These are phyloP conservation scores for Plantago lanceolata DNA, from an alignment of 305 asterid species.

Conservation along the genomic window DNA sequence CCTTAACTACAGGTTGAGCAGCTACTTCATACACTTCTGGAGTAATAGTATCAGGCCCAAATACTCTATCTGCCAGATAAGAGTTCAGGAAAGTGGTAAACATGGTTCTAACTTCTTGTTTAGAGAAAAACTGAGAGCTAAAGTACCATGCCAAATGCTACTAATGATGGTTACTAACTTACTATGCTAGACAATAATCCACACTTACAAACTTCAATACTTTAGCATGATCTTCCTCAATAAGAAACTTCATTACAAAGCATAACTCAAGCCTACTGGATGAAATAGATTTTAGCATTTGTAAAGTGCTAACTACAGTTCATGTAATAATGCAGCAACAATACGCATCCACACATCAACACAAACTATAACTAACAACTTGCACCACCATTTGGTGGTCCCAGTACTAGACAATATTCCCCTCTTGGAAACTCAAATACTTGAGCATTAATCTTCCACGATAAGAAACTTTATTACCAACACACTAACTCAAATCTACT, in stretches of 20 bases:
- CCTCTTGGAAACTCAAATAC: too few relatives aligned
- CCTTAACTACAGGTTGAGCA: constrained; percentile 90
- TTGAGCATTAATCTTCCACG: not conserved
- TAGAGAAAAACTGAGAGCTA: constrained; percentile 20
- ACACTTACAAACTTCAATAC: constrained; percentile 2
- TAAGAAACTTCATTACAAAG: not conserved
- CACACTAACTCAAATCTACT: too few relatives aligned
- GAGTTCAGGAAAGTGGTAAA: constrained; percentile 11
- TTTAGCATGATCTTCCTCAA: not conserved
- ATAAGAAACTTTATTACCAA: not conserved
- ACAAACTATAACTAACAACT: too few relatives aligned
- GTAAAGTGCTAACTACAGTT: constrained; percentile 6
- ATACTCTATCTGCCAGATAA: constrained; percentile 66
- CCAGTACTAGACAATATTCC: too few relatives aligned
- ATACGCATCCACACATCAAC: not conserved
- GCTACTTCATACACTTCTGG: constrained; percentile 96
- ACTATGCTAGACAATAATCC: not conserved
- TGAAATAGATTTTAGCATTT: constrained; percentile 1
- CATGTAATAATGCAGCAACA: not conserved
- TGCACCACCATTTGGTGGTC: too few relatives aligned
- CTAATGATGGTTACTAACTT: not conserved
- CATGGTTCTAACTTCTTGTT: constrained; percentile 2
- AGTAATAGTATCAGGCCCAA: constrained; percentile 72
- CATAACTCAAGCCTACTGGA: constrained; percentile 4
- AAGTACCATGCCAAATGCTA: not conserved